These are phyloP conservation scores for Entonaema liquescens DNA, from an alignment of 495 filamentous ascomycete species.

Conservation along the genomic window DNA sequence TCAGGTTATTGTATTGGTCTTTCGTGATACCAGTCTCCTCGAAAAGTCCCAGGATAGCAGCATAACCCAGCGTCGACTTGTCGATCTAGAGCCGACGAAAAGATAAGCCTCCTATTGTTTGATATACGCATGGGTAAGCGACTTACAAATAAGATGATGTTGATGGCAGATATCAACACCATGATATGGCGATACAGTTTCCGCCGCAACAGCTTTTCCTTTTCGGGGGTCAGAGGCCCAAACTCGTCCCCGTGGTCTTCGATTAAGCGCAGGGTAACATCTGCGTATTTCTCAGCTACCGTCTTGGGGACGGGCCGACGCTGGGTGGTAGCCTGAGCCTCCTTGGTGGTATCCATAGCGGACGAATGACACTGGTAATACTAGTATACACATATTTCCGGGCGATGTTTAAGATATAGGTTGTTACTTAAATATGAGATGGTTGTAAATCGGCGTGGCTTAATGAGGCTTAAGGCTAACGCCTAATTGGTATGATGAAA, in stretches of 20 bases:
- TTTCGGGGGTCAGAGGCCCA: neutral
- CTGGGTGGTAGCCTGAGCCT: neutral
- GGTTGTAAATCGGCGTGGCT: neutral
- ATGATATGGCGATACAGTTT: neutral
- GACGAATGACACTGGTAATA: neutral
- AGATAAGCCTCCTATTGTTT: neutral
- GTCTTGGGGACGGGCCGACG: neutral
- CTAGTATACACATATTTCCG: neutral
- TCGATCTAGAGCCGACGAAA: constrained; percentile 6
- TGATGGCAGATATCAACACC: neutral
- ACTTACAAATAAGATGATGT: neutral
- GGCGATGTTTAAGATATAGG: neutral
- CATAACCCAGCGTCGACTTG: constrained; percentile 18
- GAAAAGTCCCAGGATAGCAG: constrained; percentile 13
- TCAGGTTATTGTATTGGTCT: neutral
- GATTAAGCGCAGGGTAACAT: neutral
- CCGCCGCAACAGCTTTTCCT: neutral
- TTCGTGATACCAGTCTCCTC: constrained; percentile 16
- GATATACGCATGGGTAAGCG: neutral
- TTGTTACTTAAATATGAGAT: neutral
- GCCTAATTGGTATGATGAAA: neutral
- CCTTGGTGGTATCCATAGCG: neutral
- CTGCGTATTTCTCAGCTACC: neutral
- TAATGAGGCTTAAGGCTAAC: neutral
- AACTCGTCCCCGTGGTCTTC: neutral